A percentile compares a stretch with the other conserved stretches of the same genome.
These are phyloP conservation scores for Gossypium davidsonii DNA, from an alignment of 441 rosid genomes.

Conservation along the genomic window DNA sequence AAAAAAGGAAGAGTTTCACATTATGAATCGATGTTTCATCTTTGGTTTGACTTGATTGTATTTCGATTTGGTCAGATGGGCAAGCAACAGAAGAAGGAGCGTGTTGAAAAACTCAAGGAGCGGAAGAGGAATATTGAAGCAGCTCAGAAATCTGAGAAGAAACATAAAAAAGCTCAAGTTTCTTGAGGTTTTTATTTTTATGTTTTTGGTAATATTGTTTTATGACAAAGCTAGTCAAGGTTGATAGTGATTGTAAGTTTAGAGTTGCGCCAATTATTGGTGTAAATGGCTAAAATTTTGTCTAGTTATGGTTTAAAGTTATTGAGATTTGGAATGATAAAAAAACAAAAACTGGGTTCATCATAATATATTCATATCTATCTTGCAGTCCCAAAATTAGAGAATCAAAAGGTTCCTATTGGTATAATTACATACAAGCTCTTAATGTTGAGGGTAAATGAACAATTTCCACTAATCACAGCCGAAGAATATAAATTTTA, in stretches of 20 bases:
- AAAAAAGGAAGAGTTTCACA: background rate
- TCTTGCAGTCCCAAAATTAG: too few relatives aligned
- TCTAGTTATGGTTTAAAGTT: background rate
- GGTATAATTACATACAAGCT: too few relatives aligned
- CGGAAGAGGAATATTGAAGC: constrained; percentile 50
- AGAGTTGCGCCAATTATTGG: constrained; percentile 6
- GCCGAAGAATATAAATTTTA: too few relatives aligned
- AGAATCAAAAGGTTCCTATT: too few relatives aligned
- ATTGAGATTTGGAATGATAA: background rate
- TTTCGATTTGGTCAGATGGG: constrained; percentile 33
- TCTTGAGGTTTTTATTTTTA: background rate
- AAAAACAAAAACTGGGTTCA: background rate
- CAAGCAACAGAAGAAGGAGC: constrained; percentile 35
- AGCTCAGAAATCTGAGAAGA: constrained; percentile 27
- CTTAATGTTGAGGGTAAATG: too few relatives aligned
- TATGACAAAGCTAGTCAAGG: background rate
- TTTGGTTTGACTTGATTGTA: constrained; percentile 8
- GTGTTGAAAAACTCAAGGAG: constrained; percentile 47
- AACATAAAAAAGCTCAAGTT: constrained; percentile 13
- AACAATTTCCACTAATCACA: too few relatives aligned
- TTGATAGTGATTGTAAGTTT: background rate
- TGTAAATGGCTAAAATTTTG: constrained; percentile 21
- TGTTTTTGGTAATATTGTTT: background rate
- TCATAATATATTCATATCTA: too few relatives aligned
- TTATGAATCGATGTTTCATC: background rate